Evolutionary conservation across 2,329 filamentous ascomycete species (phyloP), one percentile per base, ranked within the genome.

Genomic region (Curvularia eragrostidis): DNA sequence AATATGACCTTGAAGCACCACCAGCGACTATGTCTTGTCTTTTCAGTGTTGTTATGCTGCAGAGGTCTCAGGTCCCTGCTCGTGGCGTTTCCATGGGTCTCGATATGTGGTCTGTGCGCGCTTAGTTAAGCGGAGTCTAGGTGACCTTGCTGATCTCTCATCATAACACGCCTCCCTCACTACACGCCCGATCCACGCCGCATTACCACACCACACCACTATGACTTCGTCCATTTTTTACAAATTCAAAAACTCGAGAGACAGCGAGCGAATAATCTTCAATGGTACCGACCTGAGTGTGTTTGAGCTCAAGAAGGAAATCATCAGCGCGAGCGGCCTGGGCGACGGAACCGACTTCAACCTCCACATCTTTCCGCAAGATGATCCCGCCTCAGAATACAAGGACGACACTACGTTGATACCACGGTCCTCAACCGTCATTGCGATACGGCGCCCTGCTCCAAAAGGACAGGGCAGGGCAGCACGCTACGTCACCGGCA

Each of bases 201-300:
- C 52, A 47, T 24, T 12, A 48, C 43, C 53, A 44, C 48, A 44
- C 54, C 44, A 53, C 32, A 47, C 24, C 48, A 52, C 59, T 54
- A 97, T 97, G 93, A 87, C 92, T 76, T 97, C 95, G 56, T 98
- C 93, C 67, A 95, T 99, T 75, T 98, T 97, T 81, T 99, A 97
- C 91, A 97, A 97, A 82, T 99, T 99, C 89, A 98, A 97, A 82
- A 98, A 94, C 69, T 93, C 96, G 77, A 97, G 93, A 82, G 95
- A 98, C 76, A 91, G 93, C 59, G 92, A 92, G 56, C 88, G 93
- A 74, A 93, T 99, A 72, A 91, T 93, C 74, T 98, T 99, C 78
- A 94, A 99, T 80, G 95, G 95, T 75, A 97, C 94, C 71, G 92
- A 92, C 79, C 96, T 98, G 75, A 97, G 94, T 61, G 95, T 98